Evolutionary conservation across 2,329 filamentous ascomycete species (phyloP).

Genomic region (Trichoderma sp.): DNA sequence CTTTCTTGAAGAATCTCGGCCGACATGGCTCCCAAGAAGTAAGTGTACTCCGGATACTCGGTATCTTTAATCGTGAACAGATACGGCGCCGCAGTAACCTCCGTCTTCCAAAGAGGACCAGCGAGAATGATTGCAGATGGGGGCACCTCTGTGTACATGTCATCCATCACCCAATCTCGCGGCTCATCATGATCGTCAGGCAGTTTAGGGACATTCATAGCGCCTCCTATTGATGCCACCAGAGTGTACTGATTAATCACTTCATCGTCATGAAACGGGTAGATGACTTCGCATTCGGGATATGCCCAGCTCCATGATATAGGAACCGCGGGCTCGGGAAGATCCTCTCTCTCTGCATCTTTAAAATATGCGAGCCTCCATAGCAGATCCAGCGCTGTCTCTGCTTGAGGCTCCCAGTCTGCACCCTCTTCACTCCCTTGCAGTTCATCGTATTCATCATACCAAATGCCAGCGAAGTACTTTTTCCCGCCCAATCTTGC

Average conservation of each 20-base stretch:
- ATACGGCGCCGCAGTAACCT: neutral
- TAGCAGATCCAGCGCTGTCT: slow-evolving; percentile 2
- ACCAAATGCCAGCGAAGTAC: slow-evolving; percentile 16
- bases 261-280: slow-evolving; percentile 9
- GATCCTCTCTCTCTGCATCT: neutral
- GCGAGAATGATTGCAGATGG: neutral
- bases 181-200: slow-evolving; percentile 7
- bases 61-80: slow-evolving; percentile 6
- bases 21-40: slow-evolving; percentile 12
- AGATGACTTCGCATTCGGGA: slow-evolving; percentile 8
- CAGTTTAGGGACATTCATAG: slow-evolving; percentile 3
- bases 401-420: neutral
- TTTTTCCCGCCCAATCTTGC: neutral
- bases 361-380: slow-evolving; percentile 4
- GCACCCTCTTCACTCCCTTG: neutral
- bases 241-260: neutral
- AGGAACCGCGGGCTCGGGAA: slow-evolving; percentile 1
- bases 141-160: slow-evolving; percentile 15
- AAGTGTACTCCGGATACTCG: slow-evolving; percentile 6
- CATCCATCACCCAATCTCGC: slow-evolving; percentile 1
- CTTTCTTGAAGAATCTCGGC: neutral
- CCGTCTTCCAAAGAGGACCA: slow-evolving; percentile 10
- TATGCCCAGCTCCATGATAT: slow-evolving; percentile 16
- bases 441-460: slow-evolving; percentile 8
- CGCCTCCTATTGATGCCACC: neutral